A percentile compares a stretch with the other conserved stretches of the same genome.
phyloP scores from a whole-genome alignment of 1,284 basidiomycete species.

The Singerocomus inundabilis region DNA sequence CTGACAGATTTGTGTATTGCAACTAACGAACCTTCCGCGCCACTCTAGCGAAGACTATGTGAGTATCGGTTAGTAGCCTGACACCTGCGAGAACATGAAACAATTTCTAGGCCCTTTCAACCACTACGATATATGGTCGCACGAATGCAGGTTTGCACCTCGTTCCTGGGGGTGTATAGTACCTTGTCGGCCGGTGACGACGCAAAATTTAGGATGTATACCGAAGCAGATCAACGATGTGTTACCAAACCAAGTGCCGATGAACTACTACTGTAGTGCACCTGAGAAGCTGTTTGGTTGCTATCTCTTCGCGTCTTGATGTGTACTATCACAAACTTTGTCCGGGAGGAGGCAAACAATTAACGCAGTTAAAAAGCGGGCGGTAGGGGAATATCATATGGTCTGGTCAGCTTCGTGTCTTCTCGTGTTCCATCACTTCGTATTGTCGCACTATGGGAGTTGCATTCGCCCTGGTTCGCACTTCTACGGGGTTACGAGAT shows the following conservation, averaged over 20 bases:
- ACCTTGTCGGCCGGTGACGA: not conserved
- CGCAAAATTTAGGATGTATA: not conserved
- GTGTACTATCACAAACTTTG: constrained; percentile 21
- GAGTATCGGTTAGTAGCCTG: not conserved
- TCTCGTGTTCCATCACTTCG: not conserved
- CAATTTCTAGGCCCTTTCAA: too few relatives aligned
- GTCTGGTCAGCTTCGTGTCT: not conserved
- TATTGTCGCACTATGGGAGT: not conserved
- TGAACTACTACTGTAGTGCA: not conserved
- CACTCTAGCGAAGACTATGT: not conserved
- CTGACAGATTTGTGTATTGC: not conserved
- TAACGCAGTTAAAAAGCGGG: constrained; percentile 17
- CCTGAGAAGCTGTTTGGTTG: not conserved
- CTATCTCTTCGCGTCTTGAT: constrained; percentile 14
- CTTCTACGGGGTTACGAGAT: not conserved
- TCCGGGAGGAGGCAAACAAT: constrained; percentile 17
- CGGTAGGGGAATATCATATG: not conserved
- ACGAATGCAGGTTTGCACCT: not conserved
- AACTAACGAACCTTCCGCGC: not conserved
- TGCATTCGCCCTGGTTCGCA: not conserved
- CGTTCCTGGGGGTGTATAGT: not conserved
- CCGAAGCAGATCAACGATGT: constrained; percentile 8
- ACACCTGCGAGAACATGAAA: constrained; percentile 6
- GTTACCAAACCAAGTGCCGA: constrained; percentile 11
- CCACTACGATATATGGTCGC: not conserved